Percentiles rank a stretch among this genome's conserved stretches.
Evolutionary conservation across 306 rosid genomes (phyloP).

Genomic region (Benincasa hispida): DNA sequence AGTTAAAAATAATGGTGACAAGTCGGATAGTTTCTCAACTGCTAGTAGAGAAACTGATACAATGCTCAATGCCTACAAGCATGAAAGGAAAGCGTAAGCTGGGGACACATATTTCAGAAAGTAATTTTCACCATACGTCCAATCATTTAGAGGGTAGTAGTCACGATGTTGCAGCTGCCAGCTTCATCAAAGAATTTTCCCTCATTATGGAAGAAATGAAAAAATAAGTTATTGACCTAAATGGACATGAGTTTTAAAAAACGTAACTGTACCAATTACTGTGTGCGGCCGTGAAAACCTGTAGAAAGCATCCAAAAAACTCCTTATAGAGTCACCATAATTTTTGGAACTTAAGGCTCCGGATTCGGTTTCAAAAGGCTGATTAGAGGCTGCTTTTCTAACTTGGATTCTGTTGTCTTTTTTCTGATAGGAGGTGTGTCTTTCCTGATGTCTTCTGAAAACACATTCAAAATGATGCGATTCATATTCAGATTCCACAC

Average conservation of each 20-base stretch:
- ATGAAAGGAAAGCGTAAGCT: slow-evolving; percentile 11
- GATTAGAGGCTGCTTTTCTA: slow-evolving; percentile 44
- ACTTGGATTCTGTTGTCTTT: slow-evolving; percentile 21
- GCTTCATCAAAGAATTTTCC: not conserved
- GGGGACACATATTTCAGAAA: not conserved
- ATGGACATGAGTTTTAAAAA: slow-evolving; percentile 6
- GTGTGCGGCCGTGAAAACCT: slow-evolving; percentile 97
- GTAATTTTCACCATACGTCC: not conserved
- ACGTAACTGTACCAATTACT: slow-evolving; percentile 91
- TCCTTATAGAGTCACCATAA: slow-evolving; percentile 22
- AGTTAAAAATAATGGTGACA: slow-evolving; percentile 70
- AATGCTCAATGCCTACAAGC: slow-evolving; percentile 74
- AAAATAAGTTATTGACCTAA: not conserved
- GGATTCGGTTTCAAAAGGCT: slow-evolving; percentile 59
- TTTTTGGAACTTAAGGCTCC: slow-evolving; percentile 35
- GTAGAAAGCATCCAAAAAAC: slow-evolving; percentile 60
- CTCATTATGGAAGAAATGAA: slow-evolving; percentile 3
- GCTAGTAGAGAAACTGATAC: slow-evolving; percentile 90
- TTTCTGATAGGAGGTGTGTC: slow-evolving; percentile 13
- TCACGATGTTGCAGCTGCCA: not conserved
- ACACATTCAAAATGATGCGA: slow-evolving; percentile 8
- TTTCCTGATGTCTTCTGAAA: slow-evolving; percentile 17
- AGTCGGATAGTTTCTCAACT: slow-evolving; percentile 51
- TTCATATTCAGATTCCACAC: slow-evolving; percentile 24
- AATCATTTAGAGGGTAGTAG: not conserved